Base-by-base conservation (phyloP, 108 stramenopile species). In the Schizochytrium sp. region DNA sequence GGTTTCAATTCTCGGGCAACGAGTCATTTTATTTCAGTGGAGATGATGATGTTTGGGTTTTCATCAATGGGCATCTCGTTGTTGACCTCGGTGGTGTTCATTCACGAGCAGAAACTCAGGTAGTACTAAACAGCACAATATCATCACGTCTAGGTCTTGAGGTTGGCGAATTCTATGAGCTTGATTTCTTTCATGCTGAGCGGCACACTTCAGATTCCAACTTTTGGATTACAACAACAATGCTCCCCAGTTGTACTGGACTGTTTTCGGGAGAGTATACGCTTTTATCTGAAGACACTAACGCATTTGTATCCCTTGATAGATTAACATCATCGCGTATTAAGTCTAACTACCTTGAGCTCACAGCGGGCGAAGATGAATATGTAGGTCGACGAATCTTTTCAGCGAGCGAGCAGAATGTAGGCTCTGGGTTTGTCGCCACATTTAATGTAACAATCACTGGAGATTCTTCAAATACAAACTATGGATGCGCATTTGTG, bases 1-100 rank as follows among this genome's bases (percentile, higher is more conserved):
- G 76, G 76, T 83, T 83, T 28, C 76, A 83, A 28, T 83, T 55
- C 3, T 53, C 50, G 8, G 76, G 76, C 47, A 28, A 83, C 47
- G 76, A 83, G 53, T 5, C 28, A 47, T 83, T 83, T 55, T 55
- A 17, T n/a, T 83, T 83, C 28, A 55, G 50, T 53, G 76, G 76
- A 55, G 76, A 83, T 3, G 76, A 83, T 28, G 76, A 83, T 28
- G 76, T 83, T 5, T 83, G 76, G 76, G 76, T 83, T 5, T 83
- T 38, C 47, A 55, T 83, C 15, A 50, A 83, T 42, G 76, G 76
- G 10, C 45, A 83, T 17, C 76, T 83, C 53, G 53, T 83, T n/a
- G 76, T 83, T 10, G 76, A 83, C 28, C 76, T 83, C 28, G 76
- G 76, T 10, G 76, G 76, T 2, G 76, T 83, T 5, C 76, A 83